phyloP scores from a whole-genome alignment of 2,329 filamentous ascomycete species.

The Furcasterigmium sp. region DNA sequence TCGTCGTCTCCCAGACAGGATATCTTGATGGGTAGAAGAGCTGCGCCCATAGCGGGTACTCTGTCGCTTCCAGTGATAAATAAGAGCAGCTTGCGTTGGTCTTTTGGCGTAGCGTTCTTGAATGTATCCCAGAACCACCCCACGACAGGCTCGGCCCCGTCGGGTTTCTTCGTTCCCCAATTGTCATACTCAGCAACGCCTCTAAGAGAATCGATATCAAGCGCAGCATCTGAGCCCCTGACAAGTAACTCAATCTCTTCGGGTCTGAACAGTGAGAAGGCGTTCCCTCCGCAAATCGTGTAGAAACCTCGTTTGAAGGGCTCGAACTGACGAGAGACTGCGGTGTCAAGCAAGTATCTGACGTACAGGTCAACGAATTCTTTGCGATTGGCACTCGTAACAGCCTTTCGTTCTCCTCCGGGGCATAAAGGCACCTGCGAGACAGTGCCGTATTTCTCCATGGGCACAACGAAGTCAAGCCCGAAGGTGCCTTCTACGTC shows the following conservation, averaged over 20 bases:
- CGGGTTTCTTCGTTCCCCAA: conserved; percentile 57
- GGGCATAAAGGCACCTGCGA: conserved; percentile 65
- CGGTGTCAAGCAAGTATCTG: conserved; percentile 70
- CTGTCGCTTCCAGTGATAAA: conserved; percentile 91
- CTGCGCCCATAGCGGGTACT: conserved; percentile 81
- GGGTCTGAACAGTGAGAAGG: conserved; percentile 77
- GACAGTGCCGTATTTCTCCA: conserved; percentile 69
- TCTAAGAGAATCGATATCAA: conserved; percentile 71
- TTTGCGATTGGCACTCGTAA: conserved; percentile 77
- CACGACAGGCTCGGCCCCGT: conserved; percentile 60
- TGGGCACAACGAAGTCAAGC: conserved; percentile 73
- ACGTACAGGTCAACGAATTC: conserved; percentile 88
- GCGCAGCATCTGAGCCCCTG: conserved; percentile 74
- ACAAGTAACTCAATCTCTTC: conserved; percentile 90
- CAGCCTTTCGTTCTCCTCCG: conserved; percentile 66
- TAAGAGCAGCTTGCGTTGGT: conserved; percentile 73
- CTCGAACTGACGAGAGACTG: conserved; percentile 79
- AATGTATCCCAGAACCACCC: conserved; percentile 90
- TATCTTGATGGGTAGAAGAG: conserved; percentile 72
- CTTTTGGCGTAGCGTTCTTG: conserved; percentile 53
- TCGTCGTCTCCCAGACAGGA: conserved; percentile 70
- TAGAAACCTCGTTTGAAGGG: conserved; percentile 94
- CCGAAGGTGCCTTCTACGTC: conserved; percentile 77
- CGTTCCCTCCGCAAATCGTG: conserved; percentile 84
- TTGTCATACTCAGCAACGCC: conserved; percentile 79